Conservation (phyloP, 202 grass and related monocot genomes). For the Setaria italica region DNA sequence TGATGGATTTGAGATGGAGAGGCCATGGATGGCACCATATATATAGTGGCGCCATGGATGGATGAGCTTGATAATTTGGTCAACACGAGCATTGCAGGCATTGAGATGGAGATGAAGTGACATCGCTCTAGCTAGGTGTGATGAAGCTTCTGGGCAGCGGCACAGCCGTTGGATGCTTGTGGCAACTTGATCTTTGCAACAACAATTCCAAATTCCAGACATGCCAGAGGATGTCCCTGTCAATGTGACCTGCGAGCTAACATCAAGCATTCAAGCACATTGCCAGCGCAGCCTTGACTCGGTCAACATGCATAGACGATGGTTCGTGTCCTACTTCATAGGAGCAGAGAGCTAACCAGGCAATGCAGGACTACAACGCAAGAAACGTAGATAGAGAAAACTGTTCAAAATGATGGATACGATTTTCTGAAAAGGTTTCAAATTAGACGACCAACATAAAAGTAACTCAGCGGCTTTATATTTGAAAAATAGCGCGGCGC, state of each 20-base stretch:
- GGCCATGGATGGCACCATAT: constrained; percentile 25
- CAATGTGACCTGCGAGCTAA: constrained; percentile 33
- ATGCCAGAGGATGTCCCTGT: constrained; percentile 8
- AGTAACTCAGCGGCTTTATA: too few relatives aligned
- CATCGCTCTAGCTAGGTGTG: neutral
- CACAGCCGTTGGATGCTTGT: constrained; percentile 34
- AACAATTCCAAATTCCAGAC: neutral
- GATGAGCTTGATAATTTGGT: constrained; percentile 21
- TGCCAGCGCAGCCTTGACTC: neutral
- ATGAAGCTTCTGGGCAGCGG: constrained; percentile 55
- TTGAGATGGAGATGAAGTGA: neutral
- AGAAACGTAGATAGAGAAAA: too few relatives aligned
- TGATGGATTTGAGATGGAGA: constrained; percentile 35
- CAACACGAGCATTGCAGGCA: constrained; percentile 14
- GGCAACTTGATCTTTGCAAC: constrained; percentile 34
- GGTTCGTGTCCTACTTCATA: constrained; percentile 7
- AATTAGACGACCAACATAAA: too few relatives aligned
- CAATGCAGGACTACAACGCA: neutral
- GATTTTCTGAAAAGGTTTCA: too few relatives aligned
- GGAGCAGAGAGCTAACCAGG: neutral
- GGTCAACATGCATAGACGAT: neutral
- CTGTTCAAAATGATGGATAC: too few relatives aligned
- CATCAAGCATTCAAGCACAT: neutral
- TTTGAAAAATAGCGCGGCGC: too few relatives aligned
- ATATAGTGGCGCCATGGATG: constrained; percentile 27